Evolutionary conservation across 345 rosid genomes (phyloP).

Genomic region (Populus davidiana): DNA sequence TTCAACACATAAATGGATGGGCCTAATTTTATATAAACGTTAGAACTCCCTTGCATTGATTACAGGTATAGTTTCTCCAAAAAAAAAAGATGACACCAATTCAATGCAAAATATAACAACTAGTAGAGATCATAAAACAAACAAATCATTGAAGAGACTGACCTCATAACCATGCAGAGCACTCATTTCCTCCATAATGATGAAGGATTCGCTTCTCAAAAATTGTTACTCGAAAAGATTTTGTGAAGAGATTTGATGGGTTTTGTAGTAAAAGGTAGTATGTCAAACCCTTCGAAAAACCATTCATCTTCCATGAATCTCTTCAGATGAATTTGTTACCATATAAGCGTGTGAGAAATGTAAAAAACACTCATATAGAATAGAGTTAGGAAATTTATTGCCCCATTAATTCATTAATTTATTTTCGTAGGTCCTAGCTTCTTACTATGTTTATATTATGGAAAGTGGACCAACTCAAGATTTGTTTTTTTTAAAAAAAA

Average conservation of each 20-base stretch:
- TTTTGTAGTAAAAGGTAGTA: not conserved
- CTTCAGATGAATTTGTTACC: not conserved
- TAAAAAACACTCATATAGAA: not conserved
- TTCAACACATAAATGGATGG: no score
- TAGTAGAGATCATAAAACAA: not conserved
- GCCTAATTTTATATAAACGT: no score
- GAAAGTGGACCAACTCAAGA: no score
- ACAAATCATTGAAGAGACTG: not conserved
- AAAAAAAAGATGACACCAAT: not conserved
- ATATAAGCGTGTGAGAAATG: not conserved
- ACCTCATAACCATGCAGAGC: not conserved
- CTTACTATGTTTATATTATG: not conserved
- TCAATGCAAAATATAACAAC: not conserved
- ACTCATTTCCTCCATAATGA: not conserved
- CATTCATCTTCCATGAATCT: not conserved
- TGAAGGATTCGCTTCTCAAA: not conserved
- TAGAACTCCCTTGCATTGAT: no score
- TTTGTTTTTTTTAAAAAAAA: no score
- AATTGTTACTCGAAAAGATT: no score
- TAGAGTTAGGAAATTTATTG: not conserved
- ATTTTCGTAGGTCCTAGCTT: not conserved
- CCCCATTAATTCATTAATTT: not conserved
- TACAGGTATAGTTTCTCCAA: no score
- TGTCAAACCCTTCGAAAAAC: not conserved
- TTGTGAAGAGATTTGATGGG: not conserved